These are phyloP conservation scores for Pythium scleroteichum DNA, from an alignment of 352 stramenopile species.

Conservation along the genomic window DNA sequence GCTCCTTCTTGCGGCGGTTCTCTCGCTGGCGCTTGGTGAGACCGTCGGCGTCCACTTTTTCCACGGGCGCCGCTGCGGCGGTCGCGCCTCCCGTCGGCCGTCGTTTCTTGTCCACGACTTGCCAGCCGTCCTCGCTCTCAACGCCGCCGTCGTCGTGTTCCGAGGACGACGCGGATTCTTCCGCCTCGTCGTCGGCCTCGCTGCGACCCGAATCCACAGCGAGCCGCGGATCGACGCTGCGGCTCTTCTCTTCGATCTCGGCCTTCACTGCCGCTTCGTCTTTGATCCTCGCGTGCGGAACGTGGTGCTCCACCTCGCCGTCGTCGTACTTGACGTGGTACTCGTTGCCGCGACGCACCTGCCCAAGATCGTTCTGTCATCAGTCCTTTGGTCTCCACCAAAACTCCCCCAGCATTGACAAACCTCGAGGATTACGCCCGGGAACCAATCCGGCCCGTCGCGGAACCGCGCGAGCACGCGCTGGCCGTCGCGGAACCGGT, in stretches of 20 bases:
- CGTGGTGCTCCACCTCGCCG: constrained; percentile 66
- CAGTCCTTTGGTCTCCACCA: not conserved
- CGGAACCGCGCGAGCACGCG: constrained; percentile 64
- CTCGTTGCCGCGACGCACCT: constrained; percentile 43
- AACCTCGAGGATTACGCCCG: constrained; percentile 57
- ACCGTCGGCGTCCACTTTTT: constrained; percentile 41
- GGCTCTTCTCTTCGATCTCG: constrained; percentile 10
- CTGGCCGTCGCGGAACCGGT: constrained; percentile 41
- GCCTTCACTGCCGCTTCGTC: constrained; percentile 5
- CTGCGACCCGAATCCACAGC: constrained; percentile 10
- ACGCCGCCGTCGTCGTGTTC: constrained; percentile 22
- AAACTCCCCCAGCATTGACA: not conserved
- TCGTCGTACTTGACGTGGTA: constrained; percentile 84
- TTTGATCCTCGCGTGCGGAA: constrained; percentile 58
- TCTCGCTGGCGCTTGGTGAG: constrained; percentile 83
- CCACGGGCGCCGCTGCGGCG: constrained; percentile 4
- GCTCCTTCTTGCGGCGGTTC: constrained; percentile 76
- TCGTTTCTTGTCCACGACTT: constrained; percentile 47
- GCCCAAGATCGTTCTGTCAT: not conserved
- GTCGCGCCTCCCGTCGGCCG: not conserved
- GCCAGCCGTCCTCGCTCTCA: constrained; percentile 70
- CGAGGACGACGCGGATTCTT: constrained; percentile 12
- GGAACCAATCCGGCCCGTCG: constrained; percentile 62
- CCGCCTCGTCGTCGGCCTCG: constrained; percentile 12
- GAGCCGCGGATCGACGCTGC: constrained; percentile 1